Evolutionary conservation across 1,284 basidiomycete genomes (phyloP).

Genomic region (Vanrija humicola): DNA sequence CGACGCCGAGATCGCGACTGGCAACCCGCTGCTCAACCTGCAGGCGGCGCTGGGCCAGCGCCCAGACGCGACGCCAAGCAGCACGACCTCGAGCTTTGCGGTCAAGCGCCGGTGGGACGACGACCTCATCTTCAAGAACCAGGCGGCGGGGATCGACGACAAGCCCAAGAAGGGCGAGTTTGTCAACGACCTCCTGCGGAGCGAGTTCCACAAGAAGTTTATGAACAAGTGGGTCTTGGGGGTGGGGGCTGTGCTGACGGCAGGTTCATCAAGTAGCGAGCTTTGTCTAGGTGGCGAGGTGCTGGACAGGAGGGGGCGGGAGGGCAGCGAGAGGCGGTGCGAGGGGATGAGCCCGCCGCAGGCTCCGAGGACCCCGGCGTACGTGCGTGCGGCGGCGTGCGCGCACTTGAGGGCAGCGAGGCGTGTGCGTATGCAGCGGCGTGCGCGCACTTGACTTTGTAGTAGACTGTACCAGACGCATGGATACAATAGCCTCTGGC

Average conservation of each 20-base stretch:
- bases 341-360: no score
- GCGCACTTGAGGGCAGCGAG: no score
- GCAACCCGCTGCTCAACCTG: conserved; percentile 81
- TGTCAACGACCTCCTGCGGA: conserved; percentile 86
- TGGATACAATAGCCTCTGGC: no score
- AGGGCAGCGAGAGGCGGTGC: no score
- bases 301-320: background rate
- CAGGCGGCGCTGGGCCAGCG: conserved; percentile 77
- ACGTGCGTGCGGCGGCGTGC: no score
- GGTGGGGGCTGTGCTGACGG: background rate
- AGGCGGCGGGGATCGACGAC: conserved; percentile 63
- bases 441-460: no score
- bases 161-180: conserved; percentile 73
- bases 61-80: conserved; percentile 49
- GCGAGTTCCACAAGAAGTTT: conserved; percentile 71
- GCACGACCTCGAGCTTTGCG: conserved; percentile 57
- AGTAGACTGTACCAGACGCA: no score
- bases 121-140: conserved; percentile 95
- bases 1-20: conserved; percentile 76
- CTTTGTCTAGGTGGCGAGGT: background rate
- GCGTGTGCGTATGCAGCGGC: no score
- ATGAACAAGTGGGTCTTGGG: conserved; percentile 43
- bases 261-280: conserved; percentile 14
- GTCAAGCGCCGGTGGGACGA: conserved; percentile 95
- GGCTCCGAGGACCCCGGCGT: no score